phyloP scores from a whole-genome alignment of 176 grass and related monocot genomes.

The Musa schizocarpa region DNA sequence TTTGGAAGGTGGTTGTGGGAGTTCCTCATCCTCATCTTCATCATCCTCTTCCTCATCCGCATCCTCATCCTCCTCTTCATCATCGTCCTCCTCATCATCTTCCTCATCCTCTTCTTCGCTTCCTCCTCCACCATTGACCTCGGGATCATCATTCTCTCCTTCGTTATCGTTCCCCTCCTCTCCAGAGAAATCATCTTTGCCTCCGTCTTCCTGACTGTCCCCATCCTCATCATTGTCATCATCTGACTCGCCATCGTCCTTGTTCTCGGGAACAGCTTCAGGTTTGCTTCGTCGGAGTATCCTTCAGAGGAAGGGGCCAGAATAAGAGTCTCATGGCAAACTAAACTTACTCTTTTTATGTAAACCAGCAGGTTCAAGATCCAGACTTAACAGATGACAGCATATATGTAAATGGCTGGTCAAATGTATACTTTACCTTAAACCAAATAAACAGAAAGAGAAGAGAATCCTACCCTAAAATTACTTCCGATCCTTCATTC shows the following conservation, averaged over 20 bases:
- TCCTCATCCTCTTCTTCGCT: constrained; percentile 28
- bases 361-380: too few species aligned
- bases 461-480: too few species aligned
- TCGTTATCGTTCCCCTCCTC: constrained; percentile 34
- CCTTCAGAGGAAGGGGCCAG: constrained; percentile 18
- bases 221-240: constrained; percentile 33
- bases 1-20: constrained; percentile 44
- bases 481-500: too few species aligned
- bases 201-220: constrained; percentile 28
- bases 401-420: too few species aligned
- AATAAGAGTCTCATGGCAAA: not conserved
- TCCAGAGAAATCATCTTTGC: constrained; percentile 32
- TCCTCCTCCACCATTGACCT: constrained; percentile 37
- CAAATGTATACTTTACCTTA: too few species aligned
- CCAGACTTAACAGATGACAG: too few species aligned
- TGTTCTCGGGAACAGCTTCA: constrained; percentile 37
- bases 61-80: constrained; percentile 3
- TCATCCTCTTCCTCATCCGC: constrained; percentile 39
- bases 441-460: too few species aligned
- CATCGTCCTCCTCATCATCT: not conserved
- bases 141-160: constrained; percentile 34
- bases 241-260: constrained; percentile 52
- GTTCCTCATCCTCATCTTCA: constrained; percentile 35
- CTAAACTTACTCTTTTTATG: too few species aligned
- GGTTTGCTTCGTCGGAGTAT: constrained; percentile 40